Evolutionary conservation across 495 filamentous ascomycete genomes (phyloP), one percentile per base, ranked within the genome.

Genomic region (Aspergillus biplanus): DNA sequence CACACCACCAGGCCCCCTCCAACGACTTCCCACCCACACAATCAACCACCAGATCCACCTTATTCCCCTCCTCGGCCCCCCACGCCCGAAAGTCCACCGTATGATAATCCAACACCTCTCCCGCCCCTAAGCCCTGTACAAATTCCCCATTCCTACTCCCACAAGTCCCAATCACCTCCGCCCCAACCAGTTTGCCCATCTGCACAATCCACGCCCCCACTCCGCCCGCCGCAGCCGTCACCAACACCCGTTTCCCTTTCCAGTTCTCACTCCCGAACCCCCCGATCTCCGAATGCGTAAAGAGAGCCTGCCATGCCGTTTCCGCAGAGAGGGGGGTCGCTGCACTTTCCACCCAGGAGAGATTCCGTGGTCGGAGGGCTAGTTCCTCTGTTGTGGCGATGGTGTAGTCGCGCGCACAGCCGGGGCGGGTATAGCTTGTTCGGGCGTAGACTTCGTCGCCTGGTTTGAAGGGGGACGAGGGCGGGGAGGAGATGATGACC

Each of bases 201-300:
- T 87, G 86, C 55, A 84, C 74, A 11, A 78, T 69, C 85, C 83
- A 86, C 31, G 79, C 74, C 1, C 86, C 86, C 6, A 85, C 81
- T 2, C 82, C 80, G 1, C 84, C 75, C 6, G 79, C 66, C 15
- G 83, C 84, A 39, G 72, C 80, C 12, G 78, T 83, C 27, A 86
- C 71, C 7, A 85, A 70, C 2, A 85, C 67, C 33, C 74, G 67
- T 62, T 77, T 78, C 33, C 65, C 70, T 5, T 60, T 72, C 55
- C 66, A 66, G 6, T 52, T 56, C 2, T 50, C 8, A 34, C 33
- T 31, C 13, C 64, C 59, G 37, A 69, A 12, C 49, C 54, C 18
- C 18, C 31, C 46, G 33, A 71, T 33, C 33, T 70, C 73, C 5
- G 65, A 72, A 59, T 83, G 78, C n/a, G 71, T 68, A 60, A 86